Evolutionary conservation across 1,139 yeast species (phyloP).

Genomic region (Pichia sp.): DNA sequence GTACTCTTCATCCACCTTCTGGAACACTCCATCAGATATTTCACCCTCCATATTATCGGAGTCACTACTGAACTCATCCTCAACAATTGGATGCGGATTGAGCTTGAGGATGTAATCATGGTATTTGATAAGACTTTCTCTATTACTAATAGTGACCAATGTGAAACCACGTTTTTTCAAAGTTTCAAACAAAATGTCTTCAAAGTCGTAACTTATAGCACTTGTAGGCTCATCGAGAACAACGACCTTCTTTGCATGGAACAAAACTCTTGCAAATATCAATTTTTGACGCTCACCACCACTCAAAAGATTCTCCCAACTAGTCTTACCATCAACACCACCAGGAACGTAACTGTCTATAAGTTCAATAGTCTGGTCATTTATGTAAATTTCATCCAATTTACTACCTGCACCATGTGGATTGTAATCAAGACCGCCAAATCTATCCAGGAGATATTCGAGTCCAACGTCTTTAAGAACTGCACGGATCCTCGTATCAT

Average conservation of each 20-base stretch:
- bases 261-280: constrained; percentile 81
- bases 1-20: constrained; percentile 30
- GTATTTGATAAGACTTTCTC: constrained; percentile 79
- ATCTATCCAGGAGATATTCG: constrained; percentile 60
- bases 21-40: constrained; percentile 23
- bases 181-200: constrained; percentile 76
- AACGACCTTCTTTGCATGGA: constrained; percentile 75
- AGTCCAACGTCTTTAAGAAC: constrained; percentile 71
- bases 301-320: constrained; percentile 84
- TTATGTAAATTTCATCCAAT: constrained; percentile 22
- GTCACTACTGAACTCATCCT: constrained; percentile 24
- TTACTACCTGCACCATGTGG: constrained; percentile 29
- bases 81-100: constrained; percentile 29
- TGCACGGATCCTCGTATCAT: constrained; percentile 62
- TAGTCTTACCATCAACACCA: constrained; percentile 21
- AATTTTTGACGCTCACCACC: constrained; percentile 96
- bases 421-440: constrained; percentile 30
- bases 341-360: constrained; percentile 22
- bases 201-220: constrained; percentile 89
- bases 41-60: constrained; percentile 38
- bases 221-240: constrained; percentile 90
- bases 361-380: constrained; percentile 19
- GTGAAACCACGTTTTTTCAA: constrained; percentile 67
- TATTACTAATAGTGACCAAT: constrained; percentile 75
- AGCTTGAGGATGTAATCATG: constrained; percentile 62